Percentiles rank a stretch among this genome's conserved stretches.
These are phyloP conservation scores for Saccharum officinarum DNA, from an alignment of 176 grass and related monocot species.

Conservation along the genomic window DNA sequence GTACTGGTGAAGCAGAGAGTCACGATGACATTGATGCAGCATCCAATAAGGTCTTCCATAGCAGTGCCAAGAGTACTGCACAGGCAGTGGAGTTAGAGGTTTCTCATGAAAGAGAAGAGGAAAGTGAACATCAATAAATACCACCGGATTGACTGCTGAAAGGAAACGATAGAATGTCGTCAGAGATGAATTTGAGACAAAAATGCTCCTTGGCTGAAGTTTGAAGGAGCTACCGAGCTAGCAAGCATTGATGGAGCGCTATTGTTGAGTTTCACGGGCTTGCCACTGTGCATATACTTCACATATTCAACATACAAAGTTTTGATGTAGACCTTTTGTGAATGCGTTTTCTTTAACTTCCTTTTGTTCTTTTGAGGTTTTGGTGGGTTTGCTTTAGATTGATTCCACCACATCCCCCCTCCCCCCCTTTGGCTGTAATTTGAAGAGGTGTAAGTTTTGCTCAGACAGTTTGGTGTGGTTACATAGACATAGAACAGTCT, in stretches of 20 bases:
- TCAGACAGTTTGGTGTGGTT: slow-evolving; percentile 21
- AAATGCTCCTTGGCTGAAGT: slow-evolving; percentile 5
- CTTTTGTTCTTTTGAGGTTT: slow-evolving; percentile 37
- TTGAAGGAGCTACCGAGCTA: neutral
- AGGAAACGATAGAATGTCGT: slow-evolving; percentile 1
- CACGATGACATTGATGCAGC: slow-evolving; percentile 23
- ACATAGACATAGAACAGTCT: slow-evolving; percentile 14
- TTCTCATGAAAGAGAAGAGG: neutral
- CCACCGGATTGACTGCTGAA: neutral
- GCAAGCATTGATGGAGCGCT: neutral
- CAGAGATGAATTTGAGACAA: slow-evolving; percentile 6
- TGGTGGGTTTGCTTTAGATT: slow-evolving; percentile 22
- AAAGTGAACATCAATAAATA: slow-evolving; percentile 33
- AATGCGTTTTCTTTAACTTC: slow-evolving; percentile 26
- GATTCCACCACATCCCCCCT: neutral
- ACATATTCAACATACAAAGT: slow-evolving; percentile 36
- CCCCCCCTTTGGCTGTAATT: slow-evolving; percentile 28
- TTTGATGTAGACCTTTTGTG: slow-evolving; percentile 57
- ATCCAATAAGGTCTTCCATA: slow-evolving; percentile 34
- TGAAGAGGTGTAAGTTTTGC: slow-evolving; percentile 26
- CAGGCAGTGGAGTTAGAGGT: neutral
- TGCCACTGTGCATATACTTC: slow-evolving; percentile 41
- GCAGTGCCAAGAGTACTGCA: slow-evolving; percentile 9
- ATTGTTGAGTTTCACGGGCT: slow-evolving; percentile 5
- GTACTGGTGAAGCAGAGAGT: slow-evolving; percentile 39